phyloP scores from a whole-genome alignment of 139 green algal species.

The Edaphochlamys debaryana region DNA sequence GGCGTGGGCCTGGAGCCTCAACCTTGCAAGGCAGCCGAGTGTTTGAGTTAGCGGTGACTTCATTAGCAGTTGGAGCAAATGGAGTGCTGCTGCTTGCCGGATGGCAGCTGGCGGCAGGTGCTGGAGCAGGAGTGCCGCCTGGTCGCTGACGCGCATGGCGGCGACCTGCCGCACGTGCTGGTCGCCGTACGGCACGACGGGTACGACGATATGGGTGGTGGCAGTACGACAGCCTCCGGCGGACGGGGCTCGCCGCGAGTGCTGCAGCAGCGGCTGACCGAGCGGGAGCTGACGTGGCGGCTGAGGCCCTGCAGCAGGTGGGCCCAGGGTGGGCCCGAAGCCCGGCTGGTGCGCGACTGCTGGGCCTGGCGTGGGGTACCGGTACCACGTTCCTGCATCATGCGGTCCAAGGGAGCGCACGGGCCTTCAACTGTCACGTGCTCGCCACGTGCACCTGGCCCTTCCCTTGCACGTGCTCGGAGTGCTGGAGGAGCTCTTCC shows the following conservation, averaged over 20 bases:
- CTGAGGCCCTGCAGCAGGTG: neutral
- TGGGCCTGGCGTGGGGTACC: too few species aligned
- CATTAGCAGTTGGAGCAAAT: too few species aligned
- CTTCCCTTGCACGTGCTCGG: too few species aligned
- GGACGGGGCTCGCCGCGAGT: neutral
- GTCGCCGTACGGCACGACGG: neutral
- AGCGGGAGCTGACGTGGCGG: neutral
- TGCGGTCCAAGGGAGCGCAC: too few species aligned
- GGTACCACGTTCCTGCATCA: too few species aligned
- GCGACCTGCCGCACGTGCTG: neutral
- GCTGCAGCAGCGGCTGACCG: neutral
- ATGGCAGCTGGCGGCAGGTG: slow-evolving; percentile 14
- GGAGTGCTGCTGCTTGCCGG: slow-evolving; percentile 7
- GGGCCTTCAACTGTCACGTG: too few species aligned
- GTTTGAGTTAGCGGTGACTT: too few species aligned
- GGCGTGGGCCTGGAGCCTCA: too few species aligned
- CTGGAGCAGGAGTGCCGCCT: neutral
- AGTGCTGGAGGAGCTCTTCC: too few species aligned
- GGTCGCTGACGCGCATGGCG: neutral
- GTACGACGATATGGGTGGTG: neutral
- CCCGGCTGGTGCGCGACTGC: too few species aligned
- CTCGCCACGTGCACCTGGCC: too few species aligned
- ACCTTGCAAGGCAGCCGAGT: too few species aligned
- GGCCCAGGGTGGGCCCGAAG: neutral
- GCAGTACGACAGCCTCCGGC: neutral